These are phyloP conservation scores for Aspergillus ruber DNA, from an alignment of 2,329 filamentous ascomycete genomes.

Conservation along the genomic window DNA sequence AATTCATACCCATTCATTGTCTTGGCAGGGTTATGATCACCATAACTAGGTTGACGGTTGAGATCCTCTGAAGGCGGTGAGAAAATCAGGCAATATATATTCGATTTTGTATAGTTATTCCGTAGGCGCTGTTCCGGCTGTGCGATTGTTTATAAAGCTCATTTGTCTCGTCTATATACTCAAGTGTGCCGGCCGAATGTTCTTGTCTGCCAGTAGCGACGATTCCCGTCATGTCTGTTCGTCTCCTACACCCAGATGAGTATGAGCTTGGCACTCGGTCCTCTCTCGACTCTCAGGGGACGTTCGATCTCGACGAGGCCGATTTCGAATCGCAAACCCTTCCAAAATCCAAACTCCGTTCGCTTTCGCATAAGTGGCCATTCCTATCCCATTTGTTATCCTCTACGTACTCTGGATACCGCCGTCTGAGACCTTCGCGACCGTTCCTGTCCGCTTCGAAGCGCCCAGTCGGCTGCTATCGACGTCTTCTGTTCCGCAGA, in stretches of 20 bases:
- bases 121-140: too few species aligned
- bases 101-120: too few species aligned
- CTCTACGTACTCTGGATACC: constrained; percentile 24
- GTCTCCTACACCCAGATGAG: constrained; percentile 35
- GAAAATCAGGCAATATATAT: neutral
- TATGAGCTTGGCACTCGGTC: constrained; percentile 36
- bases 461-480: constrained; percentile 18
- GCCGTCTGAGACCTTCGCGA: constrained; percentile 21
- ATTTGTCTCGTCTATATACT: neutral
- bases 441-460: constrained; percentile 17
- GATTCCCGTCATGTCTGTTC: constrained; percentile 28
- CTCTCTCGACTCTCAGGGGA: constrained; percentile 34
- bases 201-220: constrained; percentile 8
- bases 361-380: constrained; percentile 11
- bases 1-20: too few species aligned
- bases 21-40: too few species aligned
- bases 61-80: too few species aligned
- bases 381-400: constrained; percentile 24
- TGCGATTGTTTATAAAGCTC: too few species aligned
- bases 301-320: constrained; percentile 36
- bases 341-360: constrained; percentile 19
- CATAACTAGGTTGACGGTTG: too few species aligned
- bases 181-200: constrained; percentile 6
- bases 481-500: constrained; percentile 25
- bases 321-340: constrained; percentile 36